A percentile compares a stretch with the other conserved stretches of the same genome.
Conservation (phyloP, 2,329 filamentous ascomycete genomes). For the Ilyonectria sp. region DNA sequence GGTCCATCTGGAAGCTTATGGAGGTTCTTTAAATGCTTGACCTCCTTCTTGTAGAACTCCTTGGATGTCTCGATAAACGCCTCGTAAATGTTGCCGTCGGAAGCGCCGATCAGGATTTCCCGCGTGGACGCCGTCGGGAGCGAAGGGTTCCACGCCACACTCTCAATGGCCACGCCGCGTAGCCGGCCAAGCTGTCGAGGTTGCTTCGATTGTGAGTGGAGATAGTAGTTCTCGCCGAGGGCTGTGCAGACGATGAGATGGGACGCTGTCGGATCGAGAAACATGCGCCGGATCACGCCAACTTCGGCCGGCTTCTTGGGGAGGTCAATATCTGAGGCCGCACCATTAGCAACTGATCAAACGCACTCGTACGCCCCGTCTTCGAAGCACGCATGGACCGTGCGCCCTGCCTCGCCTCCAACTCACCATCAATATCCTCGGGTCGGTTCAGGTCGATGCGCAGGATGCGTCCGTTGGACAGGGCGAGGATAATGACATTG, state of each 20-base stretch:
- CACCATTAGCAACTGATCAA: constrained; percentile 25
- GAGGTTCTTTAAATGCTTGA: constrained; percentile 89
- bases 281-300: constrained; percentile 94
- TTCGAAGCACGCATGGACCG: neutral
- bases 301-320: constrained; percentile 93
- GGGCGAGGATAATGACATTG: constrained; percentile 92
- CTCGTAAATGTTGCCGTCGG: constrained; percentile 97
- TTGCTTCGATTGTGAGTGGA: constrained; percentile 93
- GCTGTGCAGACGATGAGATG: constrained; percentile 94
- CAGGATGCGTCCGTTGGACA: constrained; percentile 92
- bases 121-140: constrained; percentile 93
- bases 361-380: neutral
- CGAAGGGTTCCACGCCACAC: constrained; percentile 94
- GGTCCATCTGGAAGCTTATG: constrained; percentile 88
- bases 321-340: constrained; percentile 89
- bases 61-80: constrained; percentile 93
- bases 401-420: neutral
- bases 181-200: constrained; percentile 86
- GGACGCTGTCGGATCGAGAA: constrained; percentile 96
- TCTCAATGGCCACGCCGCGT: constrained; percentile 89
- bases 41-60: constrained; percentile 95
- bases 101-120: constrained; percentile 91
- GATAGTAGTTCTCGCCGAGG: constrained; percentile 96
- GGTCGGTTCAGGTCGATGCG: constrained; percentile 95
- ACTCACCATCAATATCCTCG: constrained; percentile 90